Evolutionary conservation across 1,284 basidiomycete species (phyloP), one percentile per base, ranked within the genome.

Genomic region (Rhodotorula sp.): DNA sequence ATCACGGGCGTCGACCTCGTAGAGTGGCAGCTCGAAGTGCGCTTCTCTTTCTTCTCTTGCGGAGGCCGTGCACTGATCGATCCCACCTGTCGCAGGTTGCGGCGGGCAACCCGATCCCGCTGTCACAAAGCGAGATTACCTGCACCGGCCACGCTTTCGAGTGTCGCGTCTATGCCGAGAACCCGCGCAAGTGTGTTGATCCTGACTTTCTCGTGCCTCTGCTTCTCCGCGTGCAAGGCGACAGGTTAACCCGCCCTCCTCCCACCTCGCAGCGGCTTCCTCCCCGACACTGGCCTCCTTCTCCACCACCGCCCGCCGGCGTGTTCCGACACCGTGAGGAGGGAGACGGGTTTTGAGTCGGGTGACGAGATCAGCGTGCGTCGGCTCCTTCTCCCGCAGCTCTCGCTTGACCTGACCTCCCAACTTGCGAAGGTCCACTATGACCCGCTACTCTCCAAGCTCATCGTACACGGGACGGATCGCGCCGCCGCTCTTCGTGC

Each of bases 101-200:
- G 21, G 89, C 90, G 6, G 94, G 94, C 0, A 96, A 96, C 80
- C 85, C 88, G 0, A 85, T 97, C 32, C 91, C 93, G 13, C 83
- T 94, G 50, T 79, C 82, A 1, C 94, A 97, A 82, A 84, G 87
- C 1, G 84, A 89, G 48, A 89, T 97, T 66, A 90, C 90, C 29
- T 88, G 92, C 67, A 87, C 91, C 8, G 94, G 95, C 3, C 94
- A 97, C 78, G 91, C 94, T 0, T 97, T 97, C 77, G 94, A 97
- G 83, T 94, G 93, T 22, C 88, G 94, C n/a, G 95, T 97, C 77
- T 97, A 97, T 80, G 95, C 94, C 12, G 94, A 97, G 82, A 92
- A 94, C 78, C 93, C 93, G n/a, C 86, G 92, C 77, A 92, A 91
- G 77, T 76, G 7, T 51, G 75, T 69, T 29, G 6, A n/a, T n/a